Base-by-base conservation (phyloP, 495 filamentous ascomycete species). In the Pyrenula aspistea region DNA sequence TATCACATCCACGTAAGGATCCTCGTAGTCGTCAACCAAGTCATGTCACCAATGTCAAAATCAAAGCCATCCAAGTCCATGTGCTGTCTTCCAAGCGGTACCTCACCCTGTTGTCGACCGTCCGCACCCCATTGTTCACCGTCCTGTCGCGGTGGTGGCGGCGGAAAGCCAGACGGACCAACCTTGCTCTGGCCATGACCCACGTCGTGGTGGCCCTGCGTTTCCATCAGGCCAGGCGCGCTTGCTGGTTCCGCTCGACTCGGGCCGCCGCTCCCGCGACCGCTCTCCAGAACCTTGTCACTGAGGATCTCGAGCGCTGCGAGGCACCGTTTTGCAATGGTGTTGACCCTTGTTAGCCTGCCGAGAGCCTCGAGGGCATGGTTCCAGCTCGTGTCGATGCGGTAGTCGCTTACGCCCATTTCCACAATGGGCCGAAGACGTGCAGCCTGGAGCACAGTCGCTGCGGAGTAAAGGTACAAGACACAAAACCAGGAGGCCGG, bases 401-500 rank as follows among this genome's bases (percentile, higher is more conserved):
- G 60, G 3, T 48, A 22, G 12, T 66, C 65, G 2, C 61, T 60
- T 1, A 72, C 57, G 21, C 71, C 71, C 0, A 63, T 58, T 20
- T 69, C 49, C 2, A 73, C 63, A 3, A 65, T 53, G 1, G 68
- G 61, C 24, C 68, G 67, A 2, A 73, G 57, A n/a, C 63, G 64
- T 10, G 65, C 66, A 1, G 69, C 71, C 22, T 71, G 70, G 1
- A 73, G 53, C 12, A 72, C 69, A 8, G 71, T 73, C 4, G 71
- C 71, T 1, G 70, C 69, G 0, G 68, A 69, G 57, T 73, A 71
- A 15, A 69, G 63, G 22, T 71, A 73, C 1, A 72, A 65, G 25
- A 72, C 69, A 10, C 71, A 72, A 52, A 72, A 70, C 71, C 71
- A 73, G 68, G 69, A 73, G 0, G 69, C 69, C 3, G 71, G 69